These are phyloP conservation scores for Candida chauliodis DNA, from an alignment of 805 yeast species.

Conservation along the genomic window DNA sequence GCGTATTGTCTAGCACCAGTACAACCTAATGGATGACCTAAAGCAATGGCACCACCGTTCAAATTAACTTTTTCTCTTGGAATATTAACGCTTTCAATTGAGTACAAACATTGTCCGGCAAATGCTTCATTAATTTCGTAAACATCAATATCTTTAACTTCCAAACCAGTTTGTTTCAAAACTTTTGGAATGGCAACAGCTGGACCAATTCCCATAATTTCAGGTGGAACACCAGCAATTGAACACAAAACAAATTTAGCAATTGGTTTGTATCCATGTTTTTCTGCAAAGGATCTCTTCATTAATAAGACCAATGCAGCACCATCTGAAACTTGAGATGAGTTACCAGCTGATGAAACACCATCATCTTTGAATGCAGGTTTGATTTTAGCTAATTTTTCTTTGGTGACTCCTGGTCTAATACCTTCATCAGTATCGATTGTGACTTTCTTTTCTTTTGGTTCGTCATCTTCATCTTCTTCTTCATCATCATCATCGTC, in stretches of 20 bases:
- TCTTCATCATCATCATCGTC: slow-evolving; percentile 75
- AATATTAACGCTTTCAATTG: slow-evolving; percentile 61
- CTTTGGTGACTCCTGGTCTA: slow-evolving; percentile 79
- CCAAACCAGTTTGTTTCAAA: slow-evolving; percentile 56
- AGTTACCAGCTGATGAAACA: slow-evolving; percentile 90
- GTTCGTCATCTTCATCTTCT: slow-evolving; percentile 45
- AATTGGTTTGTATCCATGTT: slow-evolving; percentile 63
- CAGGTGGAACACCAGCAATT: slow-evolving; percentile 92
- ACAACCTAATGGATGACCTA: slow-evolving; percentile 78
- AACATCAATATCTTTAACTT: slow-evolving; percentile 62
- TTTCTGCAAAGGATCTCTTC: slow-evolving; percentile 80
- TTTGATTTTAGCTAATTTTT: slow-evolving; percentile 66
- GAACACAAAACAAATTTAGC: slow-evolving; percentile 79
- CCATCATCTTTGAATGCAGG: slow-evolving; percentile 89
- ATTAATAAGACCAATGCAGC: slow-evolving; percentile 86
- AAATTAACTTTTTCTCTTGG: slow-evolving; percentile 68
- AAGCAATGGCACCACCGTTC: slow-evolving; percentile 94
- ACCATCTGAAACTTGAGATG: slow-evolving; percentile 95
- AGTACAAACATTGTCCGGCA: slow-evolving; percentile 88
- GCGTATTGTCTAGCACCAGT: slow-evolving; percentile 89
- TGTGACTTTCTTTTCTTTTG: slow-evolving; percentile 57
- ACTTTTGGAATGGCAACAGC: slow-evolving; percentile 91
- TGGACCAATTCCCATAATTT: slow-evolving; percentile 97
- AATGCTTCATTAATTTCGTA: slow-evolving; percentile 95
- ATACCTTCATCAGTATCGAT: slow-evolving; percentile 94